Evolutionary conservation across 805 yeast genomes (phyloP).

Genomic region (Wickerhamomyces pijperi): DNA sequence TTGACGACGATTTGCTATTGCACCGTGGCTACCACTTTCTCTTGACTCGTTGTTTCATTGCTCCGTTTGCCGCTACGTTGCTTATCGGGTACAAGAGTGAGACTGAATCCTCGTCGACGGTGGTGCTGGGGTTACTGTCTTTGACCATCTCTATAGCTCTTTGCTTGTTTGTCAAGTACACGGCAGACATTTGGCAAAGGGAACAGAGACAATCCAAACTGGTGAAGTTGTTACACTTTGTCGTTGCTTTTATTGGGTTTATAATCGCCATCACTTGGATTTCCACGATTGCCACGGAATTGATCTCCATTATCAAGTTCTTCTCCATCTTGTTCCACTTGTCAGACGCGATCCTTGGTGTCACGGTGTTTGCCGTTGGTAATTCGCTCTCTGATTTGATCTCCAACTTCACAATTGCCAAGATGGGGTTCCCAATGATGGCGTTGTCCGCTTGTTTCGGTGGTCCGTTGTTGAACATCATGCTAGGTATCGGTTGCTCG

Average conservation of each 20-base stretch:
- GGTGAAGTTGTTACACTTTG: background rate
- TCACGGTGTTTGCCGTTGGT: constrained; percentile 88
- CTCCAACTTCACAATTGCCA: constrained; percentile 73
- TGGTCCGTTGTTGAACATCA: constrained; percentile 71
- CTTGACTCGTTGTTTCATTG: constrained; percentile 19
- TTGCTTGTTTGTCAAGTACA: background rate
- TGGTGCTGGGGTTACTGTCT: constrained; percentile 1
- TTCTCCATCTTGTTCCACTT: constrained; percentile 48
- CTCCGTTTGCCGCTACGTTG: constrained; percentile 17
- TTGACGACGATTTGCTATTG: constrained; percentile 13
- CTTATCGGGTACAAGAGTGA: constrained; percentile 9
- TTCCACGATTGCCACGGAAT: constrained; percentile 30
- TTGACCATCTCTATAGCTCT: constrained; percentile 3
- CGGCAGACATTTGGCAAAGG: constrained; percentile 2
- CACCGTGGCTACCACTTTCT: constrained; percentile 14
- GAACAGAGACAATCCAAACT: background rate
- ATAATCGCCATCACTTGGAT: constrained; percentile 61
- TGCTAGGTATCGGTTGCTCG: constrained; percentile 73
- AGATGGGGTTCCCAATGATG: constrained; percentile 81
- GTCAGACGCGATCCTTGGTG: constrained; percentile 74
- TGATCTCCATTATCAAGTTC: constrained; percentile 55
- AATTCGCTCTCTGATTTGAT: constrained; percentile 87
- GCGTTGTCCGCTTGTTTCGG: constrained; percentile 94
- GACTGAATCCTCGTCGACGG: background rate
- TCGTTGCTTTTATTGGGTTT: constrained; percentile 46